phyloP scores from a whole-genome alignment of 345 rosid species.

The Moringa oleifera region DNA sequence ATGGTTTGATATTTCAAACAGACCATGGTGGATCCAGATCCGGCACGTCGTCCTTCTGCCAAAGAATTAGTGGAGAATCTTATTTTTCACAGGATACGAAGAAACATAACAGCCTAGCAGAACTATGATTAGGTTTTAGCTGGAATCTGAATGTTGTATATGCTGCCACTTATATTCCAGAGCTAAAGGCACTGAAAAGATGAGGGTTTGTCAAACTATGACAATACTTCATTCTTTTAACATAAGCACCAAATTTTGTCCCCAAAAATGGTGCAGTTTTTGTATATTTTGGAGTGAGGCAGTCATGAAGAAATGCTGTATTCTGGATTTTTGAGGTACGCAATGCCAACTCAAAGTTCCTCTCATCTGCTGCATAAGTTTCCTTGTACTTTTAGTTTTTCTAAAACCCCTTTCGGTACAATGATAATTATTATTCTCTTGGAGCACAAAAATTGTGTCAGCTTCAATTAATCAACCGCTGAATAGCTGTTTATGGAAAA shows the following conservation, averaged over 20 bases:
- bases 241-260: constrained; percentile 25
- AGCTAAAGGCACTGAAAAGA: background rate
- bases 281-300: constrained; percentile 19
- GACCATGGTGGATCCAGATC: constrained; percentile 84
- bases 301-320: constrained; percentile 1
- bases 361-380: no score
- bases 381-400: no score
- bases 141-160: background rate
- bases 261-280: constrained; percentile 20
- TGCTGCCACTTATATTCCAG: background rate
- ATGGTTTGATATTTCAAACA: constrained; percentile 26
- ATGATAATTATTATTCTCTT: no score
- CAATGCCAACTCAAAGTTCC: no score
- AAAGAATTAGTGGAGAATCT: constrained; percentile 60
- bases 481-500: no score
- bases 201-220: background rate
- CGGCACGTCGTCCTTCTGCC: constrained; percentile 65
- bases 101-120: constrained; percentile 20
- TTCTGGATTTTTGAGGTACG: background rate
- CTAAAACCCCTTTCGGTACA: no score
- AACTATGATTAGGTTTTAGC: background rate
- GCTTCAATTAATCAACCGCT: no score
- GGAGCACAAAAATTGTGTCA: no score
- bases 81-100: constrained; percentile 44
- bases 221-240: background rate